Evolutionary conservation across 225 moss, liverwort and hornwort species (phyloP), one percentile per base, ranked within the genome.

Genomic region (Polytrichum formosum): DNA sequence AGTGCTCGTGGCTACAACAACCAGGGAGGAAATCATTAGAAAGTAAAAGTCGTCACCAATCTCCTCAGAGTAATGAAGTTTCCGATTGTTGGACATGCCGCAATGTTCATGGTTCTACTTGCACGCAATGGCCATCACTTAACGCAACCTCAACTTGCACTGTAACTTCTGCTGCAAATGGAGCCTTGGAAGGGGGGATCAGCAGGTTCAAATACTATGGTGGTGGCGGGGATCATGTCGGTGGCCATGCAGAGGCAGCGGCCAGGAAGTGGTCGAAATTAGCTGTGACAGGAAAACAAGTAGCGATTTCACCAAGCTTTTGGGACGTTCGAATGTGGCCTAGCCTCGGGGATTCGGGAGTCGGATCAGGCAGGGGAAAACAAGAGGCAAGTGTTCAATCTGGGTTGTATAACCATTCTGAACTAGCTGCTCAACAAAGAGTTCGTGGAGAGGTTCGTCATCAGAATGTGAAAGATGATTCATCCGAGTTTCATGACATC

Each of bases 211-310:
- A 46, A 46, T 3, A 3, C 13, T 13, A 10, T 4, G 37, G 37
- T 46, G 37, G 13, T 20, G 55, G 55, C 13, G 55, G 55, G 19
- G 20, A 68, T 17, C 20, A 25, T 6, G 31, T 37, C 18, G 30
- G 31, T 21, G 27, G 26, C 55, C 28, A 29, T 20, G 60, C 37
- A 21, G 46, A 53, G 10, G 19, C n/a, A 18, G 59, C 20, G 22
- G 58, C 56, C 56, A 26, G 58, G 29, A 60, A 59, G 23, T 70
- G 70, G 70, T 70, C 60, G 33, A 70, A 10, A 13, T 13, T 46
- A 59, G 29, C 70, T 61, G 59, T 29, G 37, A 46, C 37, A 60
- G 58, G 31, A 28, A 70, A 70, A 2, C 1, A 13, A 1, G 59
- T 31, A 22, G 28, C 61, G n/a, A 29, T 70, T 28, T 8, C 29